Evolutionary conservation across 1,284 basidiomycete genomes (phyloP).

Genomic region (Pyrrhoderma lamaoense): DNA sequence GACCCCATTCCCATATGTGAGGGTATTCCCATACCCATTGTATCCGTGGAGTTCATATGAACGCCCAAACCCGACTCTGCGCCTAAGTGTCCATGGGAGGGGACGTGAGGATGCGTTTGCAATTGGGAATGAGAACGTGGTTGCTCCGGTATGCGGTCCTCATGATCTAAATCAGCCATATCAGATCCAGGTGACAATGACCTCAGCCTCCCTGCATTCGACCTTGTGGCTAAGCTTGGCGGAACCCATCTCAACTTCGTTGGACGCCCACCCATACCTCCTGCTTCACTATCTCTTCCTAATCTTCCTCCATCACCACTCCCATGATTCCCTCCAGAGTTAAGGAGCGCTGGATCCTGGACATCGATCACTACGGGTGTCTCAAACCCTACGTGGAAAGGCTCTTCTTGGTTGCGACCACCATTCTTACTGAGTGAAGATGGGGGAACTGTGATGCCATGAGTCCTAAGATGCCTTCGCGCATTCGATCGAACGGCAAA

Average conservation of each 20-base stretch:
- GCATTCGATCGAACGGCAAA: conserved; percentile 60
- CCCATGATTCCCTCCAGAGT: background rate
- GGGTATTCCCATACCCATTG: background rate
- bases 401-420: conserved; percentile 21
- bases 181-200: conserved; percentile 16
- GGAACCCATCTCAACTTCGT: conserved; percentile 38
- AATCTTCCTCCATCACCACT: conserved; percentile 15
- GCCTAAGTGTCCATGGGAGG: background rate
- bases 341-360: conserved; percentile 25
- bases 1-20: background rate
- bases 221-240: conserved; percentile 30
- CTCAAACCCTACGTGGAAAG: conserved; percentile 39
- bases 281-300: background rate
- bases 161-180: conserved; percentile 25
- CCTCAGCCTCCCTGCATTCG: conserved; percentile 23
- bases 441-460: conserved; percentile 31
- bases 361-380: conserved; percentile 37
- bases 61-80: background rate
- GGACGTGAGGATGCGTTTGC: background rate
- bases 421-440: conserved; percentile 11
- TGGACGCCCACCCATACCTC: conserved; percentile 24
- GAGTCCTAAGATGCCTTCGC: conserved; percentile 50
- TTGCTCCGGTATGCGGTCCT: conserved; percentile 28
- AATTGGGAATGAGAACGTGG: conserved; percentile 20
- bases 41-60: too few relatives aligned